phyloP scores from a whole-genome alignment of 2,329 filamentous ascomycete genomes.

The Fusarium tanahbumbuense region DNA sequence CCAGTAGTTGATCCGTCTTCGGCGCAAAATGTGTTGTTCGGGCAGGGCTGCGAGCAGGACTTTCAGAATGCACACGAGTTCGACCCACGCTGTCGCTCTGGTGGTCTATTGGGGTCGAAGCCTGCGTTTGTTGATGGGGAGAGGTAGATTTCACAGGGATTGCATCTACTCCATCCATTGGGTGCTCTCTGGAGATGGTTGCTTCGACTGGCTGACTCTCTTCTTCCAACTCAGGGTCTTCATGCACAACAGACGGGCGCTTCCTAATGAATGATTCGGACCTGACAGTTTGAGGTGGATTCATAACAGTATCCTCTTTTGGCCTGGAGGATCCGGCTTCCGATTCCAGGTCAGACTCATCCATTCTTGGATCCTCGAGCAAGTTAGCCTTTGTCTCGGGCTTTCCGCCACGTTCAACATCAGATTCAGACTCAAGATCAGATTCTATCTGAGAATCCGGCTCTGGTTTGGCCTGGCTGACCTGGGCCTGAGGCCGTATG shows the following conservation, averaged over 20 bases:
- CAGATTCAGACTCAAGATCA: conserved; percentile 25
- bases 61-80: conserved; percentile 62
- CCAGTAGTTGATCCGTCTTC: conserved; percentile 64
- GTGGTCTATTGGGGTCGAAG: conserved; percentile 12
- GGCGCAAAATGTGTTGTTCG: conserved; percentile 75
- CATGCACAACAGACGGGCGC: conserved; percentile 59
- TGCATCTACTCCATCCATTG: conserved; percentile 49
- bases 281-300: neutral
- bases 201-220: conserved; percentile 29
- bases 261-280: conserved; percentile 42
- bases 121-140: conserved; percentile 2
- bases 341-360: conserved; percentile 12
- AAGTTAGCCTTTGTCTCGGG: neutral
- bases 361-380: conserved; percentile 6
- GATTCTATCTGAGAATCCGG: conserved; percentile 16
- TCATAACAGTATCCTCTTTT: neutral
- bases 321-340: neutral
- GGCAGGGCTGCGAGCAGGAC: conserved; percentile 74
- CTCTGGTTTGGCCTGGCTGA: conserved; percentile 2
- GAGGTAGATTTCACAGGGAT: conserved; percentile 48
- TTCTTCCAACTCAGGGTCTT: conserved; percentile 57
- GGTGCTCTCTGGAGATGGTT: conserved; percentile 1
- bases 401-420: conserved; percentile 1
- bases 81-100: conserved; percentile 38
- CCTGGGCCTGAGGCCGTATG: conserved; percentile 5